A percentile compares a stretch with the other conserved stretches of the same genome.
Evolutionary conservation across 805 yeast species (phyloP).

Genomic region (Pichia pseudocactophila): DNA sequence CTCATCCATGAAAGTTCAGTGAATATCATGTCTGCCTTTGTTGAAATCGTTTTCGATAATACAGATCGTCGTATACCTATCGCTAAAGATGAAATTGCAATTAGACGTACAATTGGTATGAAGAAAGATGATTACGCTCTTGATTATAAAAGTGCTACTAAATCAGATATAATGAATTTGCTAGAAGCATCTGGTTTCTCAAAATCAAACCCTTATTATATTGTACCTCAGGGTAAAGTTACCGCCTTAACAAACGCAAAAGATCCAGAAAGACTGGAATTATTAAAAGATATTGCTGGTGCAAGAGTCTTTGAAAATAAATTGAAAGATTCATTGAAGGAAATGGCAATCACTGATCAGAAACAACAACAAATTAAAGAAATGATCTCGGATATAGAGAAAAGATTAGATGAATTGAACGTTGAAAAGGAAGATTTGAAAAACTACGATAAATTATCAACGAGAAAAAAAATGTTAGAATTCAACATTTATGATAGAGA

Average conservation of each 20-base stretch:
- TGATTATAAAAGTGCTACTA: constrained; percentile 69
- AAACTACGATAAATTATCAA: constrained; percentile 58
- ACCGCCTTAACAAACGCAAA: constrained; percentile 83
- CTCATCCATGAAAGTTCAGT: constrained; percentile 86
- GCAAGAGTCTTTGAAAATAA: constrained; percentile 84
- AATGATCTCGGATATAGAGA: constrained; percentile 59
- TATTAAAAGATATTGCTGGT: constrained; percentile 90
- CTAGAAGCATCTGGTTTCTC: constrained; percentile 91
- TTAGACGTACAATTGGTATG: constrained; percentile 86
- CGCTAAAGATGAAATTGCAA: constrained; percentile 55
- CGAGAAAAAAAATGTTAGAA: constrained; percentile 60
- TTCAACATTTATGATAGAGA: constrained; percentile 75
- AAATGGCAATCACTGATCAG: constrained; percentile 63
- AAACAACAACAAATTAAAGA: constrained; percentile 69
- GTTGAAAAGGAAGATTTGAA: constrained; percentile 71
- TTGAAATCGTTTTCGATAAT: constrained; percentile 83
- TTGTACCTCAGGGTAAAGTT: constrained; percentile 94
- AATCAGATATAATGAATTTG: constrained; percentile 71
- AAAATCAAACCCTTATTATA: constrained; percentile 83
- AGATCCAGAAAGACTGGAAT: constrained; percentile 67
- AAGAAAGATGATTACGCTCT: constrained; percentile 86
- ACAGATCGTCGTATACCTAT: constrained; percentile 66
- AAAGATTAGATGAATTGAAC: constrained; percentile 68
- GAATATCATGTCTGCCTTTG: constrained; percentile 85
- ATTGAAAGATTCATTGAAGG: constrained; percentile 67